Evolutionary conservation across 164 flowering plant genomes (phyloP), one percentile per base, ranked within the genome.

Genomic region (Litsea cubeba): DNA sequence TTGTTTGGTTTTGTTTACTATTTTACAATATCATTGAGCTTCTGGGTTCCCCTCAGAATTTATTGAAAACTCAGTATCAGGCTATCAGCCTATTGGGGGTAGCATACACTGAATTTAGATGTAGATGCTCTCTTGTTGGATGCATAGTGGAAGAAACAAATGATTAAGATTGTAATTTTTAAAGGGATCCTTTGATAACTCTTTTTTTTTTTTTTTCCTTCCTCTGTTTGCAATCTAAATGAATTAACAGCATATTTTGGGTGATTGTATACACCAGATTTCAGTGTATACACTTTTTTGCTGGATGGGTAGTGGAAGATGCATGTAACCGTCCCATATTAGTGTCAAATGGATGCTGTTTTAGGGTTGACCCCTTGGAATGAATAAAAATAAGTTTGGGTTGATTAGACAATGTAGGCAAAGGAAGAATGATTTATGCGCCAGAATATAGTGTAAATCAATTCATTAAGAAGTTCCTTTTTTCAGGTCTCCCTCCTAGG

Each of bases 401-500:
- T 40, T 40, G 46, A 8, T 40, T 40, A 40, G 11, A 40, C 46
- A 40, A 40, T 40, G 46, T 40, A 40, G 46, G 10, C 46, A 40
- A 40, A 40, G 46, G 46, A 40, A 40, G 46, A 1, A 40, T 7
- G 46, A 40, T 40, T 5, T 40, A 40, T 40, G 46, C 46, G 8
- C 46, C 46, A 40, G 10, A 7, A 40, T 40, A 4, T 40, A 4
- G 46, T 7, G 4, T 54, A 15, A 54, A 54, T 54, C n/a, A 54
- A 17, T 15, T 32, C 24, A 14, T 62, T 76, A 65, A 14, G 65
- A 65, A 22, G 68, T 46, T 62, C 76, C n/a, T 7, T 69, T 74
- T 81, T 64, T 60, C 75, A 95, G 98, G 98, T 76, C 81, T 95
- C 50, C 98, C 98, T 14, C 97, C 97, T 30, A 85, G 97, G 73